A percentile compares a stretch with the other conserved stretches of the same genome.
phyloP scores from a whole-genome alignment of 1,284 basidiomycete genomes.

The Fomes fomentarius region DNA sequence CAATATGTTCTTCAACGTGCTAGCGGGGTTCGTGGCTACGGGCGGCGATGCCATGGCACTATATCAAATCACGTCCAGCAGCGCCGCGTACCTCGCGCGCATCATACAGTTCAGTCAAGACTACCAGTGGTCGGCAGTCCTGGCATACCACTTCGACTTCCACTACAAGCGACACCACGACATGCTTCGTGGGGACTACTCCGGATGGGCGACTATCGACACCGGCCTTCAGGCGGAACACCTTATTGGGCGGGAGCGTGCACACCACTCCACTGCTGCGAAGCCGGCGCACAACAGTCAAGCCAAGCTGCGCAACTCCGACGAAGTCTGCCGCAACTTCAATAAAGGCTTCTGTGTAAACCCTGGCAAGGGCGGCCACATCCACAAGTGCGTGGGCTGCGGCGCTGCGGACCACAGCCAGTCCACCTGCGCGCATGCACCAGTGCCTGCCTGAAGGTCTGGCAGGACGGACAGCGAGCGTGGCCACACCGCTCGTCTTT shows the following conservation, averaged over 20 bases:
- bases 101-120: conserved; percentile 3
- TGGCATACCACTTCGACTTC: conserved; percentile 10
- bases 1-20: conserved; percentile 2
- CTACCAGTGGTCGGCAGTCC: conserved; percentile 10
- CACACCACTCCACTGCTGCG: neutral
- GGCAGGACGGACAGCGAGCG: neutral
- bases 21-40: neutral
- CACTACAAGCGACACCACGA: conserved; percentile 7
- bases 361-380: neutral
- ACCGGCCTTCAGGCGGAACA: neutral
- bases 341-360: conserved; percentile 8
- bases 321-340: conserved; percentile 5
- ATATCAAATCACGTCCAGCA: neutral
- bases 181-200: conserved; percentile 10
- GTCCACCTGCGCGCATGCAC: neutral
- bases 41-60: neutral
- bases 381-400: conserved; percentile 4
- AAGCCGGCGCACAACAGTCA: neutral
- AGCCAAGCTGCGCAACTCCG: too few relatives aligned
- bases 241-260: neutral
- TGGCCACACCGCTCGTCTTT: neutral
- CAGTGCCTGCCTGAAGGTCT: neutral
- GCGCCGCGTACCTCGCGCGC: neutral
- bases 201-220: conserved; percentile 8
- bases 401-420: conserved; percentile 1